Evolutionary conservation across 2,329 filamentous ascomycete species (phyloP).

Genomic region (Rhynchosporium secalis): DNA sequence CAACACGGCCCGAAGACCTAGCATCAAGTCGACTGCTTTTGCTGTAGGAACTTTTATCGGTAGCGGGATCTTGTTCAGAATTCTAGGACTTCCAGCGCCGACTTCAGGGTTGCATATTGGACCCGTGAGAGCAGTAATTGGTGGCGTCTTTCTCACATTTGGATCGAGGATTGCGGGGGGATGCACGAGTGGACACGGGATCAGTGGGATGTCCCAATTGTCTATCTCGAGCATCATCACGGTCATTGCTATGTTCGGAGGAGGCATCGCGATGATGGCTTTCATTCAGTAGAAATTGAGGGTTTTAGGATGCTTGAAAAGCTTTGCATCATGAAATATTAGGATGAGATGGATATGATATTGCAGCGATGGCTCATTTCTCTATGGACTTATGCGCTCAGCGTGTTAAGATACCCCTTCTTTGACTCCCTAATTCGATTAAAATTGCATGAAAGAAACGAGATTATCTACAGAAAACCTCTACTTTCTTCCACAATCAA

Average conservation of each 20-base stretch:
- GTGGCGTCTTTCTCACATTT: slow-evolving; percentile 58
- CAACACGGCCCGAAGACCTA: slow-evolving; percentile 9
- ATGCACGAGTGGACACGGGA: slow-evolving; percentile 69
- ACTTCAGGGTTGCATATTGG: slow-evolving; percentile 38
- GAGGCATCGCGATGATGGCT: slow-evolving; percentile 43
- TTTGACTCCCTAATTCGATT: neutral
- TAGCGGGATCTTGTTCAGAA: slow-evolving; percentile 40
- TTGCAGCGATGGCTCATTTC: neutral
- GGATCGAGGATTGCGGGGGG: slow-evolving; percentile 64
- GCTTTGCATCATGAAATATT: neutral
- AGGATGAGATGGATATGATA: neutral
- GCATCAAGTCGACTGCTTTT: slow-evolving; percentile 46
- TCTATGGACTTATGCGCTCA: neutral
- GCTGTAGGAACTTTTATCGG: slow-evolving; percentile 52
- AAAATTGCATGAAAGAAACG: neutral
- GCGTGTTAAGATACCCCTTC: slow-evolving; percentile 1
- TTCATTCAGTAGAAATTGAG: neutral
- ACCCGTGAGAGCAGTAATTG: slow-evolving; percentile 47
- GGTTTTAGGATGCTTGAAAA: neutral
- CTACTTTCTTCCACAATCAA: no score
- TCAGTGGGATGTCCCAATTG: slow-evolving; percentile 65
- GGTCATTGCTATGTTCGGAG: slow-evolving; percentile 57
- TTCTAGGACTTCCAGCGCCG: slow-evolving; percentile 17
- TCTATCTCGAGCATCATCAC: slow-evolving; percentile 63
- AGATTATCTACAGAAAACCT: no score